Evolutionary conservation across 208 protist species (phyloP).

Genomic region (Trypanosomatidae sp.): DNA sequence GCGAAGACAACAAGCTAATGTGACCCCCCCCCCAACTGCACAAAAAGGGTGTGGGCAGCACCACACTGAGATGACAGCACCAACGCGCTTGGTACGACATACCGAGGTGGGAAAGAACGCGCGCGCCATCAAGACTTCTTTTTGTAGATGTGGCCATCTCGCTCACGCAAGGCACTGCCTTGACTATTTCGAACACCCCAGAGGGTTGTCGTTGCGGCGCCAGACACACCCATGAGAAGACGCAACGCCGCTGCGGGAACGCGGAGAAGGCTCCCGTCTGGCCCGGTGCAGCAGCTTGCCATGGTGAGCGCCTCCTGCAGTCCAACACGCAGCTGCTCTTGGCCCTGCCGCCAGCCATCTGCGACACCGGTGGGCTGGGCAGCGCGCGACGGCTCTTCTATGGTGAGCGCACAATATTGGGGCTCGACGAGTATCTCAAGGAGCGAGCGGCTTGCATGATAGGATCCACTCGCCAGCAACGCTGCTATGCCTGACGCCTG

Average conservation of each 20-base stretch:
- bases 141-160: constrained; percentile 34
- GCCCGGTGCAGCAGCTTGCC: constrained; percentile 31
- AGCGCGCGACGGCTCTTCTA: constrained; percentile 23
- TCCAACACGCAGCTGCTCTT: constrained; percentile 26
- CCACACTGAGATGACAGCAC: neutral
- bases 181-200: constrained; percentile 37
- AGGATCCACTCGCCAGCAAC: constrained; percentile 31
- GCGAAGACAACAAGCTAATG: neutral
- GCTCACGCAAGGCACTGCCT: constrained; percentile 17
- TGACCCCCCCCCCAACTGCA: neutral
- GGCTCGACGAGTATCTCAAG: constrained; percentile 21
- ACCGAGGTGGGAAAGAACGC: neutral
- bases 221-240: constrained; percentile 37
- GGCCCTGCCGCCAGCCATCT: constrained; percentile 30
- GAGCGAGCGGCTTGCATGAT: constrained; percentile 30
- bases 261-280: constrained; percentile 25
- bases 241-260: constrained; percentile 35
- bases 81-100: neutral
- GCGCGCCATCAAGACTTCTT: constrained; percentile 4
- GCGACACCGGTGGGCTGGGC: constrained; percentile 21
- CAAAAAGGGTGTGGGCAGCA: neutral
- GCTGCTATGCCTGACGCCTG: constrained; percentile 31
- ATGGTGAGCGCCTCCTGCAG: constrained; percentile 31
- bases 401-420: neutral
- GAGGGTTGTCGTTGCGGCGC: constrained; percentile 34